Base-by-base conservation (phyloP, 2,329 filamentous ascomycete genomes). In the Epichloe glyceriae region DNA sequence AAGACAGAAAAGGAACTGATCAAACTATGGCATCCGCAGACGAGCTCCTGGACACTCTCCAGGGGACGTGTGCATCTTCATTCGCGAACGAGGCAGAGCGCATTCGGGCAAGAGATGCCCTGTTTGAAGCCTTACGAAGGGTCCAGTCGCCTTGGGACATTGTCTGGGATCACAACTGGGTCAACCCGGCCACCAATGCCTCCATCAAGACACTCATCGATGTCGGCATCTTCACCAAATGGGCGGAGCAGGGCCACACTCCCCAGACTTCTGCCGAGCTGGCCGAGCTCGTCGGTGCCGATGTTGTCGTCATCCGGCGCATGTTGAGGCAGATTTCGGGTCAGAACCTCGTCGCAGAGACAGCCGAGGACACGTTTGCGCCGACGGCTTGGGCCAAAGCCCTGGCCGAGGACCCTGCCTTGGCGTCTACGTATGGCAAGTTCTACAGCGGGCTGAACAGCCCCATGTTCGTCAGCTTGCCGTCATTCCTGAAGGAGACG, bases 71-170 rank as follows among this genome's bases (percentile, higher is more conserved):
- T 26, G 56, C 53, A 34, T 50, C 46, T 14, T 61, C 61, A 12
- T 67, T 70, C 52, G 37, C 58, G n/a, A 61, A 53, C 38, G 64
- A 67, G 34, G 56, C 58, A 1, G 67, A 70, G 50, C 59, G 67
- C 10, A 53, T 61, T 33, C 61, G 60, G 17, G 62, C 59, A 0
- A 57, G 63, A 8, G 62, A 67, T 53, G 65, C 62, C 1, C 57
- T 68, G 11, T 55, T 61, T 34, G 50, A 60, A n/a, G 56, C 64
- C 1, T 54, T 67, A 0, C 51, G 61, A n/a, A 61, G 54, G 42
- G 59, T 67, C 1, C 64, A 68, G 51, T 63, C 61, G 22, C 68
- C 67, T 0, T 70, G 67, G 64, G 67, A 70, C 47, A 62, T 64
- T 8, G 63, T 63, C 3, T 69, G 66, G 64, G 64, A 68, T 17